A percentile compares a stretch with the other conserved stretches of the same genome.
Evolutionary conservation across 2,329 filamentous ascomycete species (phyloP).

Genomic region (Aaosphaeria arxii): DNA sequence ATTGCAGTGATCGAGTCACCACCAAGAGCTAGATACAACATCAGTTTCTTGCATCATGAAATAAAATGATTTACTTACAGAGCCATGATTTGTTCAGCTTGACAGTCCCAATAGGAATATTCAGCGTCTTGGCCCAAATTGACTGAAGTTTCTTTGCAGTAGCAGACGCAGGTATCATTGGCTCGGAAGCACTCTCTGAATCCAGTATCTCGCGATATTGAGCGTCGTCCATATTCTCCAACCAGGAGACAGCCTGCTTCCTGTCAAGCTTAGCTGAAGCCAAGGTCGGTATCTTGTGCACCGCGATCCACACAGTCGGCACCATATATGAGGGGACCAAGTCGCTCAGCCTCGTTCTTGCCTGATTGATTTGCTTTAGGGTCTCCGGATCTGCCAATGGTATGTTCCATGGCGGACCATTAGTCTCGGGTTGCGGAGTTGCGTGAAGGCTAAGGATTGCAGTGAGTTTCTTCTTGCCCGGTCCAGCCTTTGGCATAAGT

Average conservation of each 20-base stretch:
- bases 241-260: conserved; percentile 41
- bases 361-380: conserved; percentile 25
- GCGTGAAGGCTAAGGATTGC: conserved; percentile 41
- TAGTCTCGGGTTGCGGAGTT: conserved; percentile 7
- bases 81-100: conserved; percentile 27
- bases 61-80: conserved; percentile 14
- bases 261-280: conserved; percentile 30
- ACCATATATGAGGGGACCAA: conserved; percentile 31
- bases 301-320: conserved; percentile 33
- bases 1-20: conserved; percentile 33
- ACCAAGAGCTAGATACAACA: conserved; percentile 17
- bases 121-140: conserved; percentile 45
- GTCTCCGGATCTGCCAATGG: conserved; percentile 29
- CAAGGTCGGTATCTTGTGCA: conserved; percentile 29
- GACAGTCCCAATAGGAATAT: conserved; percentile 26
- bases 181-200: conserved; percentile 25
- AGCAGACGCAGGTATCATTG: conserved; percentile 9
- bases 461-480: conserved; percentile 43
- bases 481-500: conserved; percentile 41
- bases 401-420: conserved; percentile 20
- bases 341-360: conserved; percentile 24
- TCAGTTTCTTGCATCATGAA: conserved; percentile 4
- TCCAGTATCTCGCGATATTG: conserved; percentile 41
- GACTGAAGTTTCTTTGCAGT: conserved; percentile 17
- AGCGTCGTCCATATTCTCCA: conserved; percentile 40